These are phyloP conservation scores for Middelhovenomyces tepae DNA, from an alignment of 805 yeast genomes.

Conservation along the genomic window DNA sequence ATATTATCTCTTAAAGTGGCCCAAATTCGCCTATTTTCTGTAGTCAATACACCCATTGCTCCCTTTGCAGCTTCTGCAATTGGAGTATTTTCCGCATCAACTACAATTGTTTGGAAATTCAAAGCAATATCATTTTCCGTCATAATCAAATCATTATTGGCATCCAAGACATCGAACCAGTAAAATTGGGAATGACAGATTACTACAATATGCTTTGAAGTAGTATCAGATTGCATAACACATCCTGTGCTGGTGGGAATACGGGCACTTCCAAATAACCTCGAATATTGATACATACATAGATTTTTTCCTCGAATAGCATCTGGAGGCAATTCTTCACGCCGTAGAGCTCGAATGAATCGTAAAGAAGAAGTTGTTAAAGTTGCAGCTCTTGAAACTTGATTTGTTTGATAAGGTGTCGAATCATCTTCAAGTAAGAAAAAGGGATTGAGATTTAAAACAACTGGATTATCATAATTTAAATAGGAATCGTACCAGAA, in stretches of 20 bases:
- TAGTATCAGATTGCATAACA: conserved; percentile 69
- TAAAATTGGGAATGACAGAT: conserved; percentile 81
- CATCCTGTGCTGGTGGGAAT: conserved; percentile 80
- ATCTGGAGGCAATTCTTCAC: conserved; percentile 68
- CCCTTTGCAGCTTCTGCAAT: conserved; percentile 57
- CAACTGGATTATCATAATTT: conserved; percentile 72
- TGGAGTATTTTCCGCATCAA: conserved; percentile 51
- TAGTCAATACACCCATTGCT: conserved; percentile 82
- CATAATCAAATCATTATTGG: conserved; percentile 58
- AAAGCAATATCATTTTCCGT: conserved; percentile 66
- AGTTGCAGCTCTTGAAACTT: conserved; percentile 68
- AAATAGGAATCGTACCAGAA: conserved; percentile 91
- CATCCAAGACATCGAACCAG: conserved; percentile 89
- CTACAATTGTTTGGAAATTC: conserved; percentile 66
- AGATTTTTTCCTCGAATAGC: conserved; percentile 49
- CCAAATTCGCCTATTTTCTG: conserved; percentile 86
- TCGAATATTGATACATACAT: conserved; percentile 87
- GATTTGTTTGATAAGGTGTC: conserved; percentile 41
- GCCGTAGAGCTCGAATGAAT: conserved; percentile 70
- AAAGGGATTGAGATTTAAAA: conserved; percentile 84
- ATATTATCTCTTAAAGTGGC: conserved; percentile 57
- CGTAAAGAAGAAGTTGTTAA: conserved; percentile 68
- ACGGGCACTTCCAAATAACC: conserved; percentile 79
- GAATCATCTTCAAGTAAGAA: conserved; percentile 89
- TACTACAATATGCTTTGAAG: conserved; percentile 74